phyloP scores from a whole-genome alignment of 2,329 filamentous ascomycete genomes.

The Beauveria rudraprayagi region DNA sequence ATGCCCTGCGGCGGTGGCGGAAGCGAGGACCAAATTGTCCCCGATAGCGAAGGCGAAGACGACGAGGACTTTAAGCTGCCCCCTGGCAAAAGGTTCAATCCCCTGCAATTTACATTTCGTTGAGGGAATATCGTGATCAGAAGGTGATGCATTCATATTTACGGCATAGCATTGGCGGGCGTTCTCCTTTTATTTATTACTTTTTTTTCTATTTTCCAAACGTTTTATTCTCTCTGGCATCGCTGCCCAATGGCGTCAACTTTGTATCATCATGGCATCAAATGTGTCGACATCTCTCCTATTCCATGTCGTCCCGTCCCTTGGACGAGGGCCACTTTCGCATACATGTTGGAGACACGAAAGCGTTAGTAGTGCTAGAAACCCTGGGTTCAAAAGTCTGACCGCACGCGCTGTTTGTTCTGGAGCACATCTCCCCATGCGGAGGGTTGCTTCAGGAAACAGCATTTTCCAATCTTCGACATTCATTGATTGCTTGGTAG shows the following conservation, averaged over 20 bases:
- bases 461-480: background rate
- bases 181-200: background rate
- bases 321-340: no score
- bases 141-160: background rate
- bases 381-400: no score
- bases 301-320: no score
- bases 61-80: slow-evolving; percentile 24
- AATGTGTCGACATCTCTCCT: no score
- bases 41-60: slow-evolving; percentile 41
- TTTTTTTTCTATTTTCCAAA: background rate
- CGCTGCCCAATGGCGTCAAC: background rate
- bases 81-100: slow-evolving; percentile 29
- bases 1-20: slow-evolving; percentile 27
- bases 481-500: background rate
- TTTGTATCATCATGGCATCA: background rate
- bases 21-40: slow-evolving; percentile 50
- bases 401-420: no score
- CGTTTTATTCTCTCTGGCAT: background rate
- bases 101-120: slow-evolving; percentile 40
- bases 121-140: background rate
- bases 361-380: no score
- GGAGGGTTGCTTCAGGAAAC: background rate
- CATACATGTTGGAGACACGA: no score
- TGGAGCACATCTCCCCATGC: no score
- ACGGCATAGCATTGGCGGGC: background rate